Conservation (phyloP, 2,329 filamentous ascomycete genomes). For the Cladosporium sp. region DNA sequence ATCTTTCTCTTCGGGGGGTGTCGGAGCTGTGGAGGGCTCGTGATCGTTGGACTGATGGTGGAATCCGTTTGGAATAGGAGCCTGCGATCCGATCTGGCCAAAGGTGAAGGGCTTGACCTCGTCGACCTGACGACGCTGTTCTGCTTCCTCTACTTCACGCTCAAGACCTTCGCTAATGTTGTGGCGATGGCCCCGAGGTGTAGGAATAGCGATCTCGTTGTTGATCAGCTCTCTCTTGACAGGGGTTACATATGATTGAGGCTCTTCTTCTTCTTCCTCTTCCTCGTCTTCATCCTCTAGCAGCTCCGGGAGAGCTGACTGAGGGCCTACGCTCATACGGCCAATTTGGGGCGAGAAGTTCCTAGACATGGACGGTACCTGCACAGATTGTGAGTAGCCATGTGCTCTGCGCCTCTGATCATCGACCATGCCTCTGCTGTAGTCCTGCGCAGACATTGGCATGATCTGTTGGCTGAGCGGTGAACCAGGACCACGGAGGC, state of each 20-base stretch:
- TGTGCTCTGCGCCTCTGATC: constrained; percentile 51
- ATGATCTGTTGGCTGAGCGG: constrained; percentile 55
- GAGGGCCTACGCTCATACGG: constrained; percentile 51
- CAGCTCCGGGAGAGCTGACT: constrained; percentile 65
- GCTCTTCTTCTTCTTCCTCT: constrained; percentile 35
- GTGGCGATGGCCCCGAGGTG: constrained; percentile 64
- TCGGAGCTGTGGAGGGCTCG: not conserved
- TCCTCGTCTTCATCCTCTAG: constrained; percentile 72
- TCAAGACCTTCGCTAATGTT: constrained; percentile 78
- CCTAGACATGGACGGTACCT: constrained; percentile 26
- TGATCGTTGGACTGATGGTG: not conserved
- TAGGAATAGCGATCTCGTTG: constrained; percentile 61
- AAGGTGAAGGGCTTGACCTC: constrained; percentile 27
- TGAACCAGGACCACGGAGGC: constrained; percentile 53
- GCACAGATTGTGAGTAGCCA: constrained; percentile 41
- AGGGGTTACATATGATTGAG: constrained; percentile 35
- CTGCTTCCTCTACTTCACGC: constrained; percentile 80
- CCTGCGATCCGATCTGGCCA: constrained; percentile 12
- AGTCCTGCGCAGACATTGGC: constrained; percentile 33
- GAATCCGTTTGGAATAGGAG: constrained; percentile 2
- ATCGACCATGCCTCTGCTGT: constrained; percentile 46
- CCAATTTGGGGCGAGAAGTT: constrained; percentile 48
- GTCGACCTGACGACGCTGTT: constrained; percentile 63
- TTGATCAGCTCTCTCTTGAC: constrained; percentile 36
- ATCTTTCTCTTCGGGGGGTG: constrained; percentile 26